Conservation (phyloP, 805 yeast genomes). For the Saccharomycopsis sp. region DNA sequence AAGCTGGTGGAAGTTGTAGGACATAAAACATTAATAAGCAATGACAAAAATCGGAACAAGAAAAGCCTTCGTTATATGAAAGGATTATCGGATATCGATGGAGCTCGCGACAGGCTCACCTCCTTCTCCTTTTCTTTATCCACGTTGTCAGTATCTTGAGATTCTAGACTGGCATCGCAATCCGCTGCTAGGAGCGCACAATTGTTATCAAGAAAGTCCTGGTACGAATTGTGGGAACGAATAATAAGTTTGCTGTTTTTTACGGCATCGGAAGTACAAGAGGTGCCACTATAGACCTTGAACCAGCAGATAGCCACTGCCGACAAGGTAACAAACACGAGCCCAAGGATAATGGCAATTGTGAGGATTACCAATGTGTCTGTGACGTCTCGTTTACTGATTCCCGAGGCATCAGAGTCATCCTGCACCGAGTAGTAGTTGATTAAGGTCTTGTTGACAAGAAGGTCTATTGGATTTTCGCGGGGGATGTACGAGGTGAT, state of each 20-base stretch:
- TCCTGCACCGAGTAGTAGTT: slow-evolving; percentile 4
- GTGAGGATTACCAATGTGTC: neutral
- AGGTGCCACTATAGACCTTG: neutral
- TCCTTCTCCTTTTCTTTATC: neutral
- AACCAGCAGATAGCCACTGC: slow-evolving; percentile 1
- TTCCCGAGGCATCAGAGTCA: slow-evolving; percentile 1
- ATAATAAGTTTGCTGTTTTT: neutral
- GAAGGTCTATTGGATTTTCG: neutral
- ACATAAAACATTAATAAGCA: neutral
- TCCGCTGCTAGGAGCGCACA: neutral
- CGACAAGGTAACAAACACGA: neutral
- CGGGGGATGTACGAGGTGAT: neutral
- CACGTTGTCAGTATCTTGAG: neutral
- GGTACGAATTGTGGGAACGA: neutral
- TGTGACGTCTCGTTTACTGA: neutral
- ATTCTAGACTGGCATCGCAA: neutral
- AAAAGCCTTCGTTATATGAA: neutral
- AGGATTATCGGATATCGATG: neutral
- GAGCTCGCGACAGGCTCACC: neutral
- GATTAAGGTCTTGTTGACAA: neutral
- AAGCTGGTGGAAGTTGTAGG: neutral
- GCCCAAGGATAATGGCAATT: neutral
- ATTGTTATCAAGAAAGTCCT: neutral
- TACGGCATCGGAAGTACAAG: neutral
- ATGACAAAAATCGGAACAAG: neutral